Conservation (phyloP, 306 rosid genomes). For the Rosa rugosa region DNA sequence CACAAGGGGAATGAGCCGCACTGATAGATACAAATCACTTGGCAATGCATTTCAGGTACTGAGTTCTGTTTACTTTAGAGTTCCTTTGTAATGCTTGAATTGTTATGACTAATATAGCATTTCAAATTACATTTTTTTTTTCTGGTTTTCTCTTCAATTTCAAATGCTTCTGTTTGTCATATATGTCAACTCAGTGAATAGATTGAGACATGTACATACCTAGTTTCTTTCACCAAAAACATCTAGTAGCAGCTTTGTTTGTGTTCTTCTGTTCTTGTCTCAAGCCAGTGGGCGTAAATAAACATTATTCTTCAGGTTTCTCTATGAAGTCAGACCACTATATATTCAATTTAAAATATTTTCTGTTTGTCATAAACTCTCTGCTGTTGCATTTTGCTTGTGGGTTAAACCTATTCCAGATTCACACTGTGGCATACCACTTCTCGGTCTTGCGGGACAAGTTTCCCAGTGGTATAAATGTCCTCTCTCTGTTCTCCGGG, state of each 20-base stretch:
- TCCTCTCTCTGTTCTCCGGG: conserved; percentile 92
- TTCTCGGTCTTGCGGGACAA: conserved; percentile 74
- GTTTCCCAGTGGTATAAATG: conserved; percentile 79
- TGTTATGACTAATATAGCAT: neutral
- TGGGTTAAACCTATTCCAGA: conserved; percentile 9
- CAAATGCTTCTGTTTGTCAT: neutral
- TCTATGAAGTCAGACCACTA: neutral
- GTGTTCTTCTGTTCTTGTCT: neutral
- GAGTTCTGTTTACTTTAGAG: neutral
- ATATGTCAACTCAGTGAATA: neutral
- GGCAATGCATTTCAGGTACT: conserved; percentile 95
- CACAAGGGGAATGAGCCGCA: conserved; percentile 93
- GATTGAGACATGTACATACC: neutral
- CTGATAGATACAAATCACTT: conserved; percentile 86
- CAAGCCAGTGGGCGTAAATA: neutral
- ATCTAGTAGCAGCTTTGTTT: neutral
- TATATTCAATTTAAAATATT: neutral
- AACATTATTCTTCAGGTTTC: neutral
- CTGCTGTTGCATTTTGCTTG: conserved; percentile 18
- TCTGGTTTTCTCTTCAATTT: neutral
- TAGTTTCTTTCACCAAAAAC: neutral
- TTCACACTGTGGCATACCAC: conserved; percentile 94
- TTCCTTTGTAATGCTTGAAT: neutral
- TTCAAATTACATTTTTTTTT: neutral
- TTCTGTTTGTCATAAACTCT: neutral